Conservation (phyloP, 345 rosid species). For the Firmiana major region DNA sequence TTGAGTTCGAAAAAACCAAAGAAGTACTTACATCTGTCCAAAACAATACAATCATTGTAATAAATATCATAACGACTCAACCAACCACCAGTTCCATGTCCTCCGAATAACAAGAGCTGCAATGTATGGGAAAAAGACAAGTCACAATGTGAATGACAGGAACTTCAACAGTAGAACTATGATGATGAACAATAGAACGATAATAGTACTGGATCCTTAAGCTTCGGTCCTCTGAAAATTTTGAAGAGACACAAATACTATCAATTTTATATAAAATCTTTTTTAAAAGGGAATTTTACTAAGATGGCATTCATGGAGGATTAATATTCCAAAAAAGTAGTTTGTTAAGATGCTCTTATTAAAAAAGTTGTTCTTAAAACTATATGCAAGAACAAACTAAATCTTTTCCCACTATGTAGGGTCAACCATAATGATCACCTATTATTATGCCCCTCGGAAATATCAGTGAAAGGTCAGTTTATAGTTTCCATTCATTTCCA, state of each 20-base stretch:
- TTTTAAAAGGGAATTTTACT: background rate
- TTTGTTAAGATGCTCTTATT: background rate
- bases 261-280: background rate
- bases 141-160: background rate
- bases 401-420: background rate
- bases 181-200: too few species aligned
- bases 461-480: background rate
- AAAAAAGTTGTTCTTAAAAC: background rate
- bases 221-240: background rate
- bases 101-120: constrained; percentile 95
- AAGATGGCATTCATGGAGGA: background rate
- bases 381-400: background rate
- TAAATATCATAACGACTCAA: constrained; percentile 93
- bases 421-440: background rate
- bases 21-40: constrained; percentile 69
- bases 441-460: background rate
- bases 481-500: background rate
- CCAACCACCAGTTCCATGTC: constrained; percentile 99
- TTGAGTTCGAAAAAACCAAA: background rate
- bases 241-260: background rate
- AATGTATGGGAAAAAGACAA: constrained; percentile 11
- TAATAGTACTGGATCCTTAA: background rate
- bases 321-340: background rate
- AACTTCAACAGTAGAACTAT: too few species aligned
- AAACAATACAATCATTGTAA: constrained; percentile 76